Conservation (phyloP, 768 basidiomycete genomes). For the Phanerodontia chrysosporium region DNA sequence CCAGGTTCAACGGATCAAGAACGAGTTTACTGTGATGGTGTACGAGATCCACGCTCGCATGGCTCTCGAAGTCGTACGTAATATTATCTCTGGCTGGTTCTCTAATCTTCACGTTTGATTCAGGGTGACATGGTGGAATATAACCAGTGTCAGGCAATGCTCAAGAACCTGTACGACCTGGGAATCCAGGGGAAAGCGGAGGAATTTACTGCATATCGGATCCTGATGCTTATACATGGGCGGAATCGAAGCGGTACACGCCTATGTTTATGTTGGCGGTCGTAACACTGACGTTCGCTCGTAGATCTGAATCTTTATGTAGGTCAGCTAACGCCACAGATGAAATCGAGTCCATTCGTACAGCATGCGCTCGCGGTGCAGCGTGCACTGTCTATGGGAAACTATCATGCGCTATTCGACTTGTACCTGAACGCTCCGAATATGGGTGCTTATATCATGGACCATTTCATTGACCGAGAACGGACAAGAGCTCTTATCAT, state of each 20-base stretch:
- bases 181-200: slow-evolving; percentile 90
- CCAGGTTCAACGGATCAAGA: slow-evolving; percentile 98
- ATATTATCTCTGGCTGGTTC: background rate
- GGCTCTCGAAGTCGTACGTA: slow-evolving; percentile 82
- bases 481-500: slow-evolving; percentile 80
- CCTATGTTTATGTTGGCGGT: background rate
- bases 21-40: slow-evolving; percentile 94
- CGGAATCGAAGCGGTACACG: slow-evolving; percentile 88
- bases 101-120: slow-evolving; percentile 1
- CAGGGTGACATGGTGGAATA: slow-evolving; percentile 98
- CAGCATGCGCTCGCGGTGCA: slow-evolving; percentile 89
- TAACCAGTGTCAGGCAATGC: slow-evolving; percentile 92
- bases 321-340: slow-evolving; percentile 93
- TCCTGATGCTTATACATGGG: slow-evolving; percentile 92
- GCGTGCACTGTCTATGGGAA: slow-evolving; percentile 84
- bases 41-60: slow-evolving; percentile 99
- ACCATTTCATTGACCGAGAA: slow-evolving; percentile 94
- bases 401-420: slow-evolving; percentile 90
- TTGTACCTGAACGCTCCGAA: slow-evolving; percentile 83
- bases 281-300: slow-evolving; percentile 1
- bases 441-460: slow-evolving; percentile 99
- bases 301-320: slow-evolving; percentile 93
- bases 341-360: slow-evolving; percentile 78
- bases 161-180: slow-evolving; percentile 88
- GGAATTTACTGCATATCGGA: slow-evolving; percentile 96